Conservation (phyloP, 371 early-diverging fungal species). For the Mucor circinelloides region DNA sequence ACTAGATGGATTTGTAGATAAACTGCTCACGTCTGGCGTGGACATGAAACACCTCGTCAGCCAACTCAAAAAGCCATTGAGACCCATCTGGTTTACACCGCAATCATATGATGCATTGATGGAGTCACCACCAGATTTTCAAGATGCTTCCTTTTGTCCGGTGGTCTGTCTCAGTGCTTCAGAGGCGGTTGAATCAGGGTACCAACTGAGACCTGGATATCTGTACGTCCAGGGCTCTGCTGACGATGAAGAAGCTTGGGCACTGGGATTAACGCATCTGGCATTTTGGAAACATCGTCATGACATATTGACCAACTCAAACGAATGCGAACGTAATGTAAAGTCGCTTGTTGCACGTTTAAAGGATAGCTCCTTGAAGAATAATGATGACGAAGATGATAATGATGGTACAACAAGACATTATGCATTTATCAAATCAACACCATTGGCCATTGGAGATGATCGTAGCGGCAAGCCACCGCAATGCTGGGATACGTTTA, state of each 20-base stretch:
- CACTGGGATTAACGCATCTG: constrained; percentile 64
- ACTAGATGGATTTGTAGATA: constrained; percentile 63
- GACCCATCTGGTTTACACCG: constrained; percentile 83
- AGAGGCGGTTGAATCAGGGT: constrained; percentile 58
- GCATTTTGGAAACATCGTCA: constrained; percentile 74
- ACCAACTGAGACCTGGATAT: constrained; percentile 56
- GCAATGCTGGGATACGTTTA: constrained; percentile 60
- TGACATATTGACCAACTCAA: constrained; percentile 44
- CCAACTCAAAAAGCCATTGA: constrained; percentile 65
- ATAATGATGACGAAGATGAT: constrained; percentile 4
- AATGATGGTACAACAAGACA: not conserved
- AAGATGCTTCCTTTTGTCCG: constrained; percentile 58
- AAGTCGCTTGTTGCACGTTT: constrained; percentile 36
- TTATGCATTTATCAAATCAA: constrained; percentile 58
- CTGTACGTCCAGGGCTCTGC: constrained; percentile 89
- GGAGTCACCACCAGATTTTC: constrained; percentile 51
- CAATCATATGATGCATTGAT: constrained; percentile 51
- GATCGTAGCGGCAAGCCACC: constrained; percentile 54
- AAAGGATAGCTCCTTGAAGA: constrained; percentile 11
- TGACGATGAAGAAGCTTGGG: constrained; percentile 90
- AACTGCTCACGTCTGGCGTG: constrained; percentile 57
- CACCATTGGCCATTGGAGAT: constrained; percentile 65
- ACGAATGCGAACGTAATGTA: constrained; percentile 54
- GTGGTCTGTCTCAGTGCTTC: constrained; percentile 79
- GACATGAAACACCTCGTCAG: constrained; percentile 49